Evolutionary conservation across 768 basidiomycete genomes (phyloP).

Genomic region (Xanthoconium stramineum): DNA sequence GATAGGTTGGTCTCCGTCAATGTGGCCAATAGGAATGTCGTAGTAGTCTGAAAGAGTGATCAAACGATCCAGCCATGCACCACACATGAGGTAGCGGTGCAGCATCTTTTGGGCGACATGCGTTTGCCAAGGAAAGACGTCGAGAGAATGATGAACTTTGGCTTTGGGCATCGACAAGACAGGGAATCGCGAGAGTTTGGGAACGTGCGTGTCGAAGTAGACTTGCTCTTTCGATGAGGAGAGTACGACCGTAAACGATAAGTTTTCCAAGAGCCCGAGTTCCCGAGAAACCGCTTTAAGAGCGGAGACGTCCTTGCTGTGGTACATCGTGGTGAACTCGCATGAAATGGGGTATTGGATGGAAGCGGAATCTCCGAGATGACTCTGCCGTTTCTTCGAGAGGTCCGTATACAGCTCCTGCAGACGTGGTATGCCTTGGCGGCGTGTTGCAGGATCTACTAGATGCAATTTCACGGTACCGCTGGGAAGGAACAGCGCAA

Average conservation of each 20-base stretch:
- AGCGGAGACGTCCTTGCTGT: conserved; percentile 73
- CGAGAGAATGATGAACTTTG: conserved; percentile 68
- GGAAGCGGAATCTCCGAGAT: conserved; percentile 41
- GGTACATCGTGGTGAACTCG: conserved; percentile 69
- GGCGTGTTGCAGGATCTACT: conserved; percentile 85
- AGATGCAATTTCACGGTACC: conserved; percentile 75
- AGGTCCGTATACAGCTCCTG: conserved; percentile 68
- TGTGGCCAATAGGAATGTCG: conserved; percentile 89
- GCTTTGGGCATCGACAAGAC: conserved; percentile 83
- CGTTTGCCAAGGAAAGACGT: conserved; percentile 86
- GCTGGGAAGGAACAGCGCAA: conserved; percentile 78
- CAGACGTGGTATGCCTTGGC: conserved; percentile 79
- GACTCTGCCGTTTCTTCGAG: conserved; percentile 46
- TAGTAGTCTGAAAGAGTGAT: conserved; percentile 84
- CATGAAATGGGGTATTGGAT: conserved; percentile 62
- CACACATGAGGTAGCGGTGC: conserved; percentile 73
- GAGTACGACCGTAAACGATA: conserved; percentile 72
- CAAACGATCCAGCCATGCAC: conserved; percentile 76
- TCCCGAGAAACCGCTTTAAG: conserved; percentile 87
- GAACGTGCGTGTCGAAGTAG: conserved; percentile 74
- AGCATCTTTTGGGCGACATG: conserved; percentile 83
- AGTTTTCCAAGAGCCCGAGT: conserved; percentile 68
- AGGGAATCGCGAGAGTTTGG: conserved; percentile 80
- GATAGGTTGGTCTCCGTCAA: conserved; percentile 88
- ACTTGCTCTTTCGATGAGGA: conserved; percentile 82